phyloP scores from a whole-genome alignment of 257 asterid genomes.

The Leonotis leonurus region DNA sequence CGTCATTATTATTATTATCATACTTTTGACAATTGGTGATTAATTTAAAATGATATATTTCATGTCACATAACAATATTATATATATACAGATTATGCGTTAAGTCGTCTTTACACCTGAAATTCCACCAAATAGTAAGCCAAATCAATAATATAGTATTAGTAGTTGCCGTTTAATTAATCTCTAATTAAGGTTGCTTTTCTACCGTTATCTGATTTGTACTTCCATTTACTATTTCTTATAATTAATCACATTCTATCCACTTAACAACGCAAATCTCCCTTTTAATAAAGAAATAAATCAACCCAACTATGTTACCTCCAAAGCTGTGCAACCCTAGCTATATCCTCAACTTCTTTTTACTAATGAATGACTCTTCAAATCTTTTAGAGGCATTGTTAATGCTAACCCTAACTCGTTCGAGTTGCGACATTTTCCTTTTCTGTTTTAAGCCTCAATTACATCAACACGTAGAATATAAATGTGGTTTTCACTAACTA shows the following conservation, averaged over 20 bases:
- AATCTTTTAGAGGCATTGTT: constrained; percentile 28
- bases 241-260: constrained; percentile 31
- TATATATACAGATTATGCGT: not conserved
- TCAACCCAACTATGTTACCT: constrained; percentile 7
- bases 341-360: constrained; percentile 16
- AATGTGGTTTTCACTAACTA: too few relatives aligned
- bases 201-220: constrained; percentile 9
- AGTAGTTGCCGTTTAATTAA: not conserved
- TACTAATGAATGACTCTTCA: constrained; percentile 33
- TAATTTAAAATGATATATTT: not conserved
- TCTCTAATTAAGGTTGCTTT: not conserved
- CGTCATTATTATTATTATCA: not conserved
- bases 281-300: not conserved
- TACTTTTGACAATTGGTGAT: not conserved
- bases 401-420: constrained; percentile 19
- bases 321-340: constrained; percentile 22
- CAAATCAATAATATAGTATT: constrained; percentile 11
- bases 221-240: constrained; percentile 2
- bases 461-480: not conserved
- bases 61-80: not conserved
- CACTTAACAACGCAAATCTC: constrained; percentile 21
- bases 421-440: constrained; percentile 6
- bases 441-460: not conserved
- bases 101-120: not conserved
- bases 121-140: constrained; percentile 3